Percentiles rank a stretch among this genome's conserved stretches.
Evolutionary conservation across 495 filamentous ascomycete species (phyloP).

Genomic region (Hyaloscypha finlandica): DNA sequence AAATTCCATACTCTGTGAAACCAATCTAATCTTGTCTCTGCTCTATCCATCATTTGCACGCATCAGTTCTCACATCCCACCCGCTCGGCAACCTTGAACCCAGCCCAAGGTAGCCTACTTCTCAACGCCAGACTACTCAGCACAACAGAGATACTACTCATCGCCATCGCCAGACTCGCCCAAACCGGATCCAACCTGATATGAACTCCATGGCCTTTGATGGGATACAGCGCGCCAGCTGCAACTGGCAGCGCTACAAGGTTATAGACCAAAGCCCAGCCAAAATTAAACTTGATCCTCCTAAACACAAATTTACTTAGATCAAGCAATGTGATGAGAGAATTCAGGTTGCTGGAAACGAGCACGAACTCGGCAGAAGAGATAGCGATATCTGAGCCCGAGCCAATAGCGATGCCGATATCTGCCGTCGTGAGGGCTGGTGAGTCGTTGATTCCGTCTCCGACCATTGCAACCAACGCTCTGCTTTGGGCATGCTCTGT

Average conservation of each 20-base stretch:
- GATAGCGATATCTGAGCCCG: constrained; percentile 84
- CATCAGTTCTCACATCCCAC: constrained; percentile 2
- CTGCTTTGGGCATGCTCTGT: constrained; percentile 19
- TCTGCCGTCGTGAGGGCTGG: constrained; percentile 80
- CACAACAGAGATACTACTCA: constrained; percentile 82
- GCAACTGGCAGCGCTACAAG: constrained; percentile 76
- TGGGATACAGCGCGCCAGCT: constrained; percentile 77
- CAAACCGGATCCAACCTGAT: constrained; percentile 75
- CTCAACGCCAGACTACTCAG: constrained; percentile 69
- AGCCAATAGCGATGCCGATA: constrained; percentile 82
- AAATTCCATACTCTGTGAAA: too few relatives aligned
- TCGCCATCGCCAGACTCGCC: constrained; percentile 85
- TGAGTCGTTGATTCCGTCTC: constrained; percentile 89
- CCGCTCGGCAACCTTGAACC: constrained; percentile 40
- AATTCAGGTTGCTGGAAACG: constrained; percentile 68
- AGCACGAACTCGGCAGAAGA: constrained; percentile 82
- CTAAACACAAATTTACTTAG: constrained; percentile 73
- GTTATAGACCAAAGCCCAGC: constrained; percentile 89
- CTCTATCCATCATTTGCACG: too few relatives aligned
- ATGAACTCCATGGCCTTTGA: constrained; percentile 52
- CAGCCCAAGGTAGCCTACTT: constrained; percentile 46
- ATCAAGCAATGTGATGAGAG: constrained; percentile 71
- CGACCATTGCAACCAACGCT: constrained; percentile 40
- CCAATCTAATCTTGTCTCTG: too few relatives aligned
- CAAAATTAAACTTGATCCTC: constrained; percentile 84